Conservation (phyloP, 148 eudicot species). For the Pharnaceum exiguum region DNA sequence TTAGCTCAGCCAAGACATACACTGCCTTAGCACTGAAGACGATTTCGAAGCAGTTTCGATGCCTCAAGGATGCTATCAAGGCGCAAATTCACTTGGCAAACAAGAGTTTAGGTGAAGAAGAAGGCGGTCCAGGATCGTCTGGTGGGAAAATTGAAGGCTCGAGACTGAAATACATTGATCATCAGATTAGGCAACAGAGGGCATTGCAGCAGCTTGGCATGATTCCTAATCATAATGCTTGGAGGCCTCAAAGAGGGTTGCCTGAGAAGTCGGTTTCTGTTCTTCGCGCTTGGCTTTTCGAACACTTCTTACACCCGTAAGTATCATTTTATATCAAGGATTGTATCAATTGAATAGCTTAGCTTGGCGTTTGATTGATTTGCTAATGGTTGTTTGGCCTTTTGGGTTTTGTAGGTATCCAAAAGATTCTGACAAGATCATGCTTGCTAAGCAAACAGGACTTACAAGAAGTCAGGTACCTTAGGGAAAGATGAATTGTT, state of each 20-base stretch:
- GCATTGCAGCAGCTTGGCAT: conserved; percentile 78
- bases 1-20: conserved; percentile 75
- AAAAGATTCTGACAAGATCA: conserved; percentile 67
- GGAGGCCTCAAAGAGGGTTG: conserved; percentile 92
- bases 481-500: not conserved
- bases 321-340: not conserved
- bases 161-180: conserved; percentile 65
- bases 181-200: conserved; percentile 68
- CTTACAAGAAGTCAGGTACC: conserved; percentile 75
- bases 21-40: conserved; percentile 73
- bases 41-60: conserved; percentile 72
- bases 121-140: conserved; percentile 22
- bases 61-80: conserved; percentile 62
- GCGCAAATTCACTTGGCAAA: conserved; percentile 48
- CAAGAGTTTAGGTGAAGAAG: conserved; percentile 66
- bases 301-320: conserved; percentile 92
- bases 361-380: too few relatives aligned
- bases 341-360: too few relatives aligned
- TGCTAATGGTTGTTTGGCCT: not conserved
- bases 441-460: conserved; percentile 75
- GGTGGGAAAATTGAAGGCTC: conserved; percentile 56
- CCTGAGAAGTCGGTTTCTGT: conserved; percentile 93
- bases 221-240: conserved; percentile 72
- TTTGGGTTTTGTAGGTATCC: conserved; percentile 47
- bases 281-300: conserved; percentile 95